A percentile compares a stretch with the other conserved stretches of the same genome.
phyloP scores from a whole-genome alignment of 2,329 filamentous ascomycete species.

The Ceratocystis cubensis region DNA sequence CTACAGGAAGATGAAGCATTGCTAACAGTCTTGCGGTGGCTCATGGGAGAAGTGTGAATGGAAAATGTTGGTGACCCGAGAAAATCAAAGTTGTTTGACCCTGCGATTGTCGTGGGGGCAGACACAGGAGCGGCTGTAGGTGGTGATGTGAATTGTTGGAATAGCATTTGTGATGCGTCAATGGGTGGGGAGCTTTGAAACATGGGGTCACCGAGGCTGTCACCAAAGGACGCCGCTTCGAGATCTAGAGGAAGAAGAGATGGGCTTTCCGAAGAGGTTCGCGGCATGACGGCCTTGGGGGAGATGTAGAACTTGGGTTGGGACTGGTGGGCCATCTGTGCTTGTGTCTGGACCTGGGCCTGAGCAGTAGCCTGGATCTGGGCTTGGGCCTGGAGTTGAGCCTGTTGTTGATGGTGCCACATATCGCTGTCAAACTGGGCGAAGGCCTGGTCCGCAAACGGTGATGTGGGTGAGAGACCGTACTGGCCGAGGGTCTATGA shows the following conservation, averaged over 20 bases:
- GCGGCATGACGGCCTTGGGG: slow-evolving; percentile 18
- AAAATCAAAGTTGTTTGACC: slow-evolving; percentile 11
- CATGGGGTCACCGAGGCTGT: slow-evolving; percentile 9
- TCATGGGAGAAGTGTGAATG: background rate
- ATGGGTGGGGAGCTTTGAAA: slow-evolving; percentile 17
- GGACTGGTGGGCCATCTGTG: background rate
- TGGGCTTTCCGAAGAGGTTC: slow-evolving; percentile 15
- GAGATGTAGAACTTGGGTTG: slow-evolving; percentile 18
- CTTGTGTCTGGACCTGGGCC: background rate
- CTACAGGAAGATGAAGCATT: slow-evolving; percentile 3
- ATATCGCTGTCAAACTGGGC: slow-evolving; percentile 12
- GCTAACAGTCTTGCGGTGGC: slow-evolving; percentile 17
- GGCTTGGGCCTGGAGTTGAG: background rate
- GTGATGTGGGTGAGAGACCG: slow-evolving; percentile 12
- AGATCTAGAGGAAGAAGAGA: slow-evolving; percentile 16
- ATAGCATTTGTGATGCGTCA: slow-evolving; percentile 14
- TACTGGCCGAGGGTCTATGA: background rate
- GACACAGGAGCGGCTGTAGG: background rate
- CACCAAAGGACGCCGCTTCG: slow-evolving; percentile 8
- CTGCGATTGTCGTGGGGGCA: background rate
- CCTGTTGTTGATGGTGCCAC: slow-evolving; percentile 11
- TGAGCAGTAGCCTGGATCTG: background rate
- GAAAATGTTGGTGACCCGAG: slow-evolving; percentile 18
- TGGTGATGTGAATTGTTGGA: slow-evolving; percentile 10
- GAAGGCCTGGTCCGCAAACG: slow-evolving; percentile 13